phyloP scores from a whole-genome alignment of 2,329 filamentous ascomycete genomes.

The Diaporthe sp. region DNA sequence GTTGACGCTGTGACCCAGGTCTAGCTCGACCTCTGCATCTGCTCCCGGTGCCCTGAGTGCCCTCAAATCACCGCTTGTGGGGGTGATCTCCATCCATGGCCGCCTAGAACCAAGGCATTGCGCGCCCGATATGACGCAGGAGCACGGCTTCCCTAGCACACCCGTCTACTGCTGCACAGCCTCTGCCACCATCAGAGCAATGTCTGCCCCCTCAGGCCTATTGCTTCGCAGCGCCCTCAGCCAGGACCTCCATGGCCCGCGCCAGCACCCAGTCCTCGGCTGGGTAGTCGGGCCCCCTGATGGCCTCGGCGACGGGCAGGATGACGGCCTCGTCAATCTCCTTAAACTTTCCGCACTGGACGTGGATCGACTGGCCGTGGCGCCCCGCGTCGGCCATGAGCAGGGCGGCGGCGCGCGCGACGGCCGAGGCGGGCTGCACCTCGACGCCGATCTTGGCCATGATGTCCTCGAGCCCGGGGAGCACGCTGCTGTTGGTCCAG shows the following conservation, averaged over 20 bases:
- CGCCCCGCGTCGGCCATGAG: constrained; percentile 63
- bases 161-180: background rate
- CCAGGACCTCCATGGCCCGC: constrained; percentile 38
- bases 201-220: background rate
- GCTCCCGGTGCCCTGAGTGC: background rate
- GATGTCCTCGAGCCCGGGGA: constrained; percentile 55
- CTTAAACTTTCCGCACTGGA: constrained; percentile 61
- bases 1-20: no score
- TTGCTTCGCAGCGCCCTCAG: constrained; percentile 3
- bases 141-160: background rate
- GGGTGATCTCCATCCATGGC: background rate
- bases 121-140: background rate
- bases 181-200: background rate
- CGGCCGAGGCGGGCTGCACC: constrained; percentile 60
- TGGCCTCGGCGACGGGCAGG: constrained; percentile 50
- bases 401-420: constrained; percentile 63
- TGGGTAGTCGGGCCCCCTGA: constrained; percentile 51
- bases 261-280: constrained; percentile 54
- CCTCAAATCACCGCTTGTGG: constrained; percentile 4
- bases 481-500: constrained; percentile 67
- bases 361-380: constrained; percentile 67
- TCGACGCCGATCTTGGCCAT: constrained; percentile 56
- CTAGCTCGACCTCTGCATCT: no score
- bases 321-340: constrained; percentile 66
- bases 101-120: background rate